A percentile compares a stretch with the other conserved stretches of the same genome.
Evolutionary conservation across 2,329 filamentous ascomycete species (phyloP).

Genomic region (Fulvia fulva): DNA sequence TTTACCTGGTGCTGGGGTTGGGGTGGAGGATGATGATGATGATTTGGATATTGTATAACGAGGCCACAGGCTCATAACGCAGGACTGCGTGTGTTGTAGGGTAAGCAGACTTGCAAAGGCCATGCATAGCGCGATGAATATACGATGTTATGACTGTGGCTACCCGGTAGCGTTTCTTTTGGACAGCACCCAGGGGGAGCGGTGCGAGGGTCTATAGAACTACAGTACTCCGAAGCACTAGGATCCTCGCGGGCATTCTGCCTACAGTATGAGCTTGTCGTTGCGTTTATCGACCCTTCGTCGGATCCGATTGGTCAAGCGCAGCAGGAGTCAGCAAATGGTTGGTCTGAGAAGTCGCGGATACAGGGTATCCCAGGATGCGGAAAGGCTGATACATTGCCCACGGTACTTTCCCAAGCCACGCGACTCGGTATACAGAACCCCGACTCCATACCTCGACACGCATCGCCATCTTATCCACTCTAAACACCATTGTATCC

Average conservation of each 20-base stretch:
- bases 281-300: background rate
- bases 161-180: background rate
- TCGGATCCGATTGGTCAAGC: background rate
- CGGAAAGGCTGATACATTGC: background rate
- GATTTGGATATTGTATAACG: slow-evolving; percentile 47
- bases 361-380: background rate
- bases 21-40: slow-evolving; percentile 41
- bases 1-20: slow-evolving; percentile 33
- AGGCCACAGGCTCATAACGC: background rate
- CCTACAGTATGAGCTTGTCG: too few relatives aligned
- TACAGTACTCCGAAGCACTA: too few relatives aligned
- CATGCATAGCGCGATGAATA: background rate
- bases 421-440: background rate
- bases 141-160: background rate
- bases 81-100: background rate
- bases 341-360: background rate
- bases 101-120: background rate
- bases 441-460: background rate
- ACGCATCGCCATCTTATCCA: too few relatives aligned
- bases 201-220: too few relatives aligned
- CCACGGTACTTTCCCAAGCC: background rate
- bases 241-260: too few relatives aligned
- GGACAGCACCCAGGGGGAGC: too few relatives aligned
- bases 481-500: too few relatives aligned
- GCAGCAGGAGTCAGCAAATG: background rate